Evolutionary conservation across 257 asterid genomes (phyloP), one percentile per base, ranked within the genome.

Genomic region (Gentiana dahurica): DNA sequence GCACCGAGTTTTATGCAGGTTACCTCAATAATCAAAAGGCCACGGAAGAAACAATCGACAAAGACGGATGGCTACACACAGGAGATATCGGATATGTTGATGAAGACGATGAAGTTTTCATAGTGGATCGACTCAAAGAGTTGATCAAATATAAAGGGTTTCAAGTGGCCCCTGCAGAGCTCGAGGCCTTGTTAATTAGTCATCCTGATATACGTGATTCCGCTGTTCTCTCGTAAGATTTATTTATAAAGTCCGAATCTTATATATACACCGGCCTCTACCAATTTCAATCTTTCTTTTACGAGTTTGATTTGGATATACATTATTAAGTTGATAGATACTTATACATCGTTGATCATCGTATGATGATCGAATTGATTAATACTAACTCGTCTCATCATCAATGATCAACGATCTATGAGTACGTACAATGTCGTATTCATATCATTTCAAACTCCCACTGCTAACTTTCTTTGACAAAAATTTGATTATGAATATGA

Each of bases 161-260:
- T 24, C 24, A 24, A 24, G 24, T 24, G 1, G 24, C 24, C 24
- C 24, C 80, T 35, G 80, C 80, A 36, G 80, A 74, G 41, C 63
- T 75, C 1, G 81, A 75, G 68, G 77, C 77, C 49, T 53, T 75
- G 54, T 50, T 75, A 12, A 24, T 71, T 51, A 63, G 77, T 8
- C 66, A 75, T 65, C 70, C 77, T 3, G 35, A 13, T 1, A 61
- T 75, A 10, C 44, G 58, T 57, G 81, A 75, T 71, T 72, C 77
- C 50, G 81, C 81, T 34, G 81, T 75, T 7, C 65, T 72, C 50
- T 63, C 77, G 77, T 71, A 75, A 53, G 77, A 64, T 38, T 24
- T 24, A 24, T 24, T 24, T 24, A 24, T 24, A 24, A 24, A 24
- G 24, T 24, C 15, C 49, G 7, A 6, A 24, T 24, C 7, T 45